A percentile compares a stretch with the other conserved stretches of the same genome.
Evolutionary conservation across 345 rosid genomes (phyloP).

Genomic region (Anacardium occidentale): DNA sequence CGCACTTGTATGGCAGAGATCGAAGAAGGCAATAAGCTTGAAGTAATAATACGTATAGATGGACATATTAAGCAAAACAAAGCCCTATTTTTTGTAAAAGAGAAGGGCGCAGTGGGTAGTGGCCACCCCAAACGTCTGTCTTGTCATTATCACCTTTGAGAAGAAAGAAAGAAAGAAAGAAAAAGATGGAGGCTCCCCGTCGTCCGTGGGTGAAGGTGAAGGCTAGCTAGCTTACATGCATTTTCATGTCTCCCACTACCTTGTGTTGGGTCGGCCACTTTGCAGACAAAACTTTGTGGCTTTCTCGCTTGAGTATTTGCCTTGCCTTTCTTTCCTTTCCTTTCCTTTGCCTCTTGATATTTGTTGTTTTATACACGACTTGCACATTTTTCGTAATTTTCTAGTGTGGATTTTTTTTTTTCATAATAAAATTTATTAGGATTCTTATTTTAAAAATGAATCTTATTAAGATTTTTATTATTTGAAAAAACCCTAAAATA

Average conservation of each 20-base stretch:
- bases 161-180: no score
- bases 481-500: no score
- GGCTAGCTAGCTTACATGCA: not conserved
- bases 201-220: no score
- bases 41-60: no score
- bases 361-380: not conserved
- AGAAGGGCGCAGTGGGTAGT: conserved; percentile 10
- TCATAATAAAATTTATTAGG: no score
- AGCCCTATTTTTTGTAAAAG: not conserved
- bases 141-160: conserved; percentile 24
- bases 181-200: not conserved
- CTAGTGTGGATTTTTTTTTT: no score
- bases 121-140: conserved; percentile 27
- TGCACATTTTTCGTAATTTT: no score
- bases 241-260: conserved; percentile 40
- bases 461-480: no score
- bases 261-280: conserved; percentile 42
- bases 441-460: no score
- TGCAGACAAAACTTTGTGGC: conserved; percentile 32
- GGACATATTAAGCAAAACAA: no score
- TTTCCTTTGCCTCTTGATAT: not conserved
- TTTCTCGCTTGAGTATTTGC: conserved; percentile 22
- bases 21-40: no score
- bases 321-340: not conserved
- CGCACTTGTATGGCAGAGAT: no score